Evolutionary conservation across 345 rosid species (phyloP), one percentile per base, ranked within the genome.

Genomic region (Arabis hirsuta): DNA sequence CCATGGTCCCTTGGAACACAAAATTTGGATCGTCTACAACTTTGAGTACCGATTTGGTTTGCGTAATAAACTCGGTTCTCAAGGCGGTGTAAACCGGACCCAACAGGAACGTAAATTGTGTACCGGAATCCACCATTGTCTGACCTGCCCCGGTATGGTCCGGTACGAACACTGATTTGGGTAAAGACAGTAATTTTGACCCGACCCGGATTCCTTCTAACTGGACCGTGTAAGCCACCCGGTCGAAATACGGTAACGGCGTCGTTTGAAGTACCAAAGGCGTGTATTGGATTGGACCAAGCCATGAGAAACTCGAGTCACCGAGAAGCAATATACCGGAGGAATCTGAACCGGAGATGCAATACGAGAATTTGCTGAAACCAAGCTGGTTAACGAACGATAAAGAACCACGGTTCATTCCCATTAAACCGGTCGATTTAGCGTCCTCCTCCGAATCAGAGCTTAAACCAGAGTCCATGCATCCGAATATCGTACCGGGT

Each of bases 131-230:
- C 0, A 90, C 84, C 87, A 84, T 90, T 0, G 96, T 90, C 72
- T 90, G 96, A 52, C 96, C 96, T 1, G 96, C 96, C 16, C 93
- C 96, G 27, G 96, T 90, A 56, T 90, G 93, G 57, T 90, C 96
- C 46, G 90, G 93, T 71, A 69, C 76, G 20, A 82, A 82, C 12
- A 46, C 77, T 0, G 92, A 83, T 80, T 73, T 84, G 0, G 93
- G 91, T 11, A 90, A 48, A 5, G 80, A 9, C 32, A 90, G 57
- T 20, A 84, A 0, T 47, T 68, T 84, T 6, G 57, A 44, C 1
- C 84, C 85, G 1, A 90, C 93, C 73, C 76, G 85, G 0, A 90
- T 87, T 1, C 93, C 93, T 50, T 90, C 91, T 2, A 82, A 72
- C 24, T 86, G 93, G 10, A 90, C 81, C 1, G 88, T 82, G 48